Base-by-base conservation (phyloP, 805 yeast genomes). In the Zygosaccharomyces pseudorouxii region DNA sequence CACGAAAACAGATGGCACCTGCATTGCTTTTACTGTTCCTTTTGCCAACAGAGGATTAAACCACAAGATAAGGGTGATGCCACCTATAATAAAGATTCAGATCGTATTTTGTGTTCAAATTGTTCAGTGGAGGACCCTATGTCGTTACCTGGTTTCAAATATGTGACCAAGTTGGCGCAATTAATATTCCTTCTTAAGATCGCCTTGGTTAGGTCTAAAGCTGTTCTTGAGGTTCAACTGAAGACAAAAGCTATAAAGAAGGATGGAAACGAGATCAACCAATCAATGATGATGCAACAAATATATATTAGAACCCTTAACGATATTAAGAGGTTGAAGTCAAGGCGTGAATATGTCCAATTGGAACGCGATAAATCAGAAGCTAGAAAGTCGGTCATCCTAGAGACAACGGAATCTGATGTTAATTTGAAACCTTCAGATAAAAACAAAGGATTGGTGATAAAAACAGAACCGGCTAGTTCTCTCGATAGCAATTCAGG, bases 1-100 rank as follows among this genome's bases (percentile, higher is more conserved):
- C 72, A 72, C 18, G 81, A 80, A 30, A 70, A 72, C 43, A 77
- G 97, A 57, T 92, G 97, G 97, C 99, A 93, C 64, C 50, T 73
- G 11, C 70, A 76, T 25, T 93, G 99, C 67, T 76, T 92, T 38
- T 58, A 64, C 8, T 92, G 98, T 60, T 66, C 78, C 0, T 61
- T 62, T 7, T 90, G 97, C 63, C 59, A 65, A 11, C 73, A 75
- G 36, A 47, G 52, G 0, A 68, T 81, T 5, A 62, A 64, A 4
- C 53, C 63, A 0, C 63, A 63, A 25, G 71, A 71, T 38, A 72
- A 76, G n/a, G 63, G 68, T 12, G 80, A 75, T 44, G 71, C 80
- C 11, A 69, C 81, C 3, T 77, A 70, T 58, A 75, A 76, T 62
- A 53, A 60, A 0, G 61, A 57, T 0, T 59, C 53, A 1, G 63